Base-by-base conservation (phyloP, 805 yeast genomes). In the Pichia eremophila region DNA sequence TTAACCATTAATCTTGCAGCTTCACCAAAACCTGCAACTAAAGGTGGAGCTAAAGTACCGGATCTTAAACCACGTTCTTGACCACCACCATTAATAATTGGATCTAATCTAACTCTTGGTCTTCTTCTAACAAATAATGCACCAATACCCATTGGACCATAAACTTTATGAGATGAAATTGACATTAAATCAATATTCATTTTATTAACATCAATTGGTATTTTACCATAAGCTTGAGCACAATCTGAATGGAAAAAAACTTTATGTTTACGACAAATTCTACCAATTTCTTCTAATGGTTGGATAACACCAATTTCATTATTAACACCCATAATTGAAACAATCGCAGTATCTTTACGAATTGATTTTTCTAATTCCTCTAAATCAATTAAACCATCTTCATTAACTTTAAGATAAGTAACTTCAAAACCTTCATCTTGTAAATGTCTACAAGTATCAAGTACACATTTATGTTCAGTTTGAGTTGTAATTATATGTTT, bases 401-500 rank as follows among this genome's bases (percentile, higher is more conserved):
- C 64, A 57, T 73, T 73, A 25, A 93, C 99, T 14, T 90, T 89
- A 56, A 93, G 74, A 63, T 89, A 93, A 3, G 99, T 93, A 38
- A 93, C 91, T 14, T 93, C 98, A 59, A 85, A 91, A 0, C 98
- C 99, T 63, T 93, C 98, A 65, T 89, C 96, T 63, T 89, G 95
- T 73, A 93, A 71, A 60, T 86, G 86, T 60, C 99, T 80, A 55
- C 95, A 90, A 12, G 97, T 87, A 65, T 93, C 99, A 66, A 93
- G 72, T n/a, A 93, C 96, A 75, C 99, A 93, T 71, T 93, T 93
- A 70, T 93, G 99, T 68, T 93, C 99, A 2, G 98, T 93, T 67
- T 89, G 95, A 2, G 95, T 80, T 25, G 99, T 93, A 64, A 93
- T 90, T 57, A 93, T 84, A 67, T 93, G 99, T 61, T 80, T 84